Percentiles rank a stretch among this genome's conserved stretches.
Evolutionary conservation across 805 yeast genomes (phyloP).

Genomic region (Candida caryicola): DNA sequence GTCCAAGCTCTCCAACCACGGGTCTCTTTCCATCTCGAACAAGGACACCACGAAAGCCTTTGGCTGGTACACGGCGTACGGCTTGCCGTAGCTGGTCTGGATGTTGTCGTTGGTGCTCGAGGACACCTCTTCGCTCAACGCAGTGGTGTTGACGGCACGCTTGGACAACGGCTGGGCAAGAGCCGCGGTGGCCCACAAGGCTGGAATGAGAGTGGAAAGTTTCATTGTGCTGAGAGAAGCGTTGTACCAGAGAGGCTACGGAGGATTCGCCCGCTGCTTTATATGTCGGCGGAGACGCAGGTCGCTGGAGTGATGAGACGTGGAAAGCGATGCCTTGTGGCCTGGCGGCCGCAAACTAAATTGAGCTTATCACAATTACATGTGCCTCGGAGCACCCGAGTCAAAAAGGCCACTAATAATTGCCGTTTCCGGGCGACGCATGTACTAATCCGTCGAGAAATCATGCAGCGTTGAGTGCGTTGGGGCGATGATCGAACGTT

Average conservation of each 20-base stretch:
- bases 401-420: background rate
- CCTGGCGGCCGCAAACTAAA: background rate
- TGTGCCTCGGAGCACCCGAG: background rate
- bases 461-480: too few species aligned
- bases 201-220: background rate
- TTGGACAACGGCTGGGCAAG: conserved; percentile 17
- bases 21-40: conserved; percentile 51
- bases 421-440: too few species aligned
- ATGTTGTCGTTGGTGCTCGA: conserved; percentile 13
- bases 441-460: too few species aligned
- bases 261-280: too few species aligned
- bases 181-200: conserved; percentile 9
- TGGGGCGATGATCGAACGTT: too few species aligned
- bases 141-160: conserved; percentile 14
- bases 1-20: conserved; percentile 50
- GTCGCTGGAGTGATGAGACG: too few species aligned
- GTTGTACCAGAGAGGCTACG: too few species aligned
- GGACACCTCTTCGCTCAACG: conserved; percentile 5
- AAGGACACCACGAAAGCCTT: conserved; percentile 54
- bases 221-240: too few species aligned
- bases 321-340: background rate
- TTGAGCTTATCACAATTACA: too few species aligned
- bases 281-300: too few species aligned
- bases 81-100: conserved; percentile 26
- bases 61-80: conserved; percentile 44